These are phyloP conservation scores for Pythium biforme DNA, from an alignment of 352 stramenopile species.

Conservation along the genomic window DNA sequence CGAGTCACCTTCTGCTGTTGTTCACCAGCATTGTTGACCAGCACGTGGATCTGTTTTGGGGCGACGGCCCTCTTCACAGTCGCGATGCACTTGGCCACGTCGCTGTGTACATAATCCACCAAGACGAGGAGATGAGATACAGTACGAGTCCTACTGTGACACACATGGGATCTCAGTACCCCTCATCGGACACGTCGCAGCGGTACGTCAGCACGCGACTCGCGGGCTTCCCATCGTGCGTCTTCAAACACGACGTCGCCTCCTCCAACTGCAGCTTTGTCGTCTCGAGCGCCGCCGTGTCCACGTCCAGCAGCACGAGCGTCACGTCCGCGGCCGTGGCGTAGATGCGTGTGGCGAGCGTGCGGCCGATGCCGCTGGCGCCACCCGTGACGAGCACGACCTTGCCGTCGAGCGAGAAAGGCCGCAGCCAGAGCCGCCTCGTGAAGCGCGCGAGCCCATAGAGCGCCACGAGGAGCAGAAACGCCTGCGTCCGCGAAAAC, in stretches of 20 bases:
- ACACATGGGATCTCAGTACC: too few relatives aligned
- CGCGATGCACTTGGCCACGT: constrained; percentile 21
- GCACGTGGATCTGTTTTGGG: constrained; percentile 24
- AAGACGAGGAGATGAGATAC: neutral
- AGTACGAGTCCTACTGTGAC: too few relatives aligned
- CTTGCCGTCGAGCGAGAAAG: constrained; percentile 49
- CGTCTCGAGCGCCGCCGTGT: constrained; percentile 33
- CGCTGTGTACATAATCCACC: too few relatives aligned
- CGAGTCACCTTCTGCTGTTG: neutral
- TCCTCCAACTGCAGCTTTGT: constrained; percentile 26
- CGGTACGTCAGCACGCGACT: constrained; percentile 16
- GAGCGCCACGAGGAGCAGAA: constrained; percentile 2
- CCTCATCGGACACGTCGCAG: constrained; percentile 31
- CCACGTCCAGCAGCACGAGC: constrained; percentile 61
- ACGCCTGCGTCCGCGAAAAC: too few relatives aligned
- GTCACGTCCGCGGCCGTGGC: constrained; percentile 32
- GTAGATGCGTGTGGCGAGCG: constrained; percentile 37
- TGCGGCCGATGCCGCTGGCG: constrained; percentile 48
- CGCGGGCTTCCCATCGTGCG: neutral
- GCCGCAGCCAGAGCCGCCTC: constrained; percentile 36
- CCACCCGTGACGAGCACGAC: constrained; percentile 70
- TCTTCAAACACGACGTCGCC: too few relatives aligned
- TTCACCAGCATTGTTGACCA: constrained; percentile 34
- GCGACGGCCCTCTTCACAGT: constrained; percentile 13
- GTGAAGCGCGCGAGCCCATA: constrained; percentile 38